Percentiles rank a stretch among this genome's conserved stretches.
phyloP scores from a whole-genome alignment of 164 flowering plant species.

The Nelumbo lutea region DNA sequence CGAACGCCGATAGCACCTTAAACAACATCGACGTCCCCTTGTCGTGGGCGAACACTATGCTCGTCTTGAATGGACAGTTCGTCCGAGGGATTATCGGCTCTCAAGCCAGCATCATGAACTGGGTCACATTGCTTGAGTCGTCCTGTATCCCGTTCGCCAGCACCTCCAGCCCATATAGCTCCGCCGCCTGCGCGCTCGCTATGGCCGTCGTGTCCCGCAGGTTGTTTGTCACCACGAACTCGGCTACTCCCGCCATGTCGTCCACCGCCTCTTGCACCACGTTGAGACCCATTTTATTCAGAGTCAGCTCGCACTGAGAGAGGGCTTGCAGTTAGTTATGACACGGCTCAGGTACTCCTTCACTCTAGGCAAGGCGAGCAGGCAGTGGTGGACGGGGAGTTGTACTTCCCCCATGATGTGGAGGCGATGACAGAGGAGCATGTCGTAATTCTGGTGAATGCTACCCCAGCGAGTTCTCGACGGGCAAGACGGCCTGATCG shows the following conservation, averaged over 20 bases:
- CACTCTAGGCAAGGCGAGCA: slow-evolving; percentile 40
- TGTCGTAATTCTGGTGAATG: slow-evolving; percentile 50
- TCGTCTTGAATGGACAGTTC: slow-evolving; percentile 52
- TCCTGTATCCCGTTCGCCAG: slow-evolving; percentile 42
- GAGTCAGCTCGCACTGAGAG: slow-evolving; percentile 43
- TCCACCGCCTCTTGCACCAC: slow-evolving; percentile 34
- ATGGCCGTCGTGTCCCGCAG: slow-evolving; percentile 33
- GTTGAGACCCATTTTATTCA: slow-evolving; percentile 28
- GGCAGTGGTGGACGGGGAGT: slow-evolving; percentile 30
- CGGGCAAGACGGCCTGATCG: slow-evolving; percentile 46
- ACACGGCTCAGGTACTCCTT: slow-evolving; percentile 36
- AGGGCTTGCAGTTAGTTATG: slow-evolving; percentile 46
- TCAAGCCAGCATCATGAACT: slow-evolving; percentile 48
- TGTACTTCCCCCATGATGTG: slow-evolving; percentile 43
- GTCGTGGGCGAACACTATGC: slow-evolving; percentile 49
- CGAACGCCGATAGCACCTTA: slow-evolving; percentile 48
- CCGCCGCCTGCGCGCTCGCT: slow-evolving; percentile 31
- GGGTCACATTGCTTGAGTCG: slow-evolving; percentile 42
- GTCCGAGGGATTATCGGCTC: slow-evolving; percentile 54
- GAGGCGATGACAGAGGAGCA: slow-evolving; percentile 47
- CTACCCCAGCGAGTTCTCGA: slow-evolving; percentile 49
- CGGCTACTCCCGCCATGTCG: slow-evolving; percentile 34
- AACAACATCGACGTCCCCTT: slow-evolving; percentile 48
- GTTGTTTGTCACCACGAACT: slow-evolving; percentile 21
- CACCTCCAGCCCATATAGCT: slow-evolving; percentile 24